These are phyloP conservation scores for Aspergillus neotritici DNA, from an alignment of 2,329 filamentous ascomycete species.

Conservation along the genomic window DNA sequence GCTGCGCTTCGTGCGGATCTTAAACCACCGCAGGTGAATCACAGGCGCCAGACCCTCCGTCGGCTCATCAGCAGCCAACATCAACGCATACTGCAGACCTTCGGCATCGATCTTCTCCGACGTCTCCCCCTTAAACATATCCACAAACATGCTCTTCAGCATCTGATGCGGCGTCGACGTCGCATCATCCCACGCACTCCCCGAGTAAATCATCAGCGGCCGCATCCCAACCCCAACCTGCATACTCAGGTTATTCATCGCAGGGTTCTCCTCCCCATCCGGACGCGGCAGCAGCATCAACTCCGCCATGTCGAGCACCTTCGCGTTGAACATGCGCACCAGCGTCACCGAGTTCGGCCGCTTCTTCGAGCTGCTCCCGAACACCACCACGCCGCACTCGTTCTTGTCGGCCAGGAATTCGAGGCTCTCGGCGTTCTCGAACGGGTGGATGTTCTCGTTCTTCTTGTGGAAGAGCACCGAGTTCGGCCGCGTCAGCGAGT, in stretches of 20 bases:
- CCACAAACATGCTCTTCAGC: constrained; percentile 78
- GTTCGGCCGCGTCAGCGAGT: constrained; percentile 76
- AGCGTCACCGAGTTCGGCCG: constrained; percentile 85
- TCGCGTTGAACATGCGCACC: constrained; percentile 74
- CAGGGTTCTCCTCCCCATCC: constrained; percentile 39
- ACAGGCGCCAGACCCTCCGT: constrained; percentile 37
- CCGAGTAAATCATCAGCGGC: constrained; percentile 86
- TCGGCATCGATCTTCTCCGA: constrained; percentile 85
- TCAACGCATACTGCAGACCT: constrained; percentile 85
- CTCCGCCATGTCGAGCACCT: constrained; percentile 93
- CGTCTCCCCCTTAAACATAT: constrained; percentile 83
- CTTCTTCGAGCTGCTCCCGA: constrained; percentile 86
- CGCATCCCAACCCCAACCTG: constrained; percentile 69
- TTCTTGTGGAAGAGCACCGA: constrained; percentile 95
- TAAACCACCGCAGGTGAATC: constrained; percentile 70
- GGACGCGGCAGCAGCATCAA: constrained; percentile 70
- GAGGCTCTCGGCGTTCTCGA: constrained; percentile 79
- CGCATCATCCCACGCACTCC: constrained; percentile 78
- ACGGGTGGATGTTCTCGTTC: constrained; percentile 82
- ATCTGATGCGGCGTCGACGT: constrained; percentile 74
- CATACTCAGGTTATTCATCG: constrained; percentile 54
- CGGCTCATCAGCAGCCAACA: constrained; percentile 67
- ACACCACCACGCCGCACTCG: constrained; percentile 78
- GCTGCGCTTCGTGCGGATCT: constrained; percentile 77
- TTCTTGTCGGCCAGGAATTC: constrained; percentile 98